Evolutionary conservation across 805 yeast species (phyloP), one percentile per base, ranked within the genome.

Genomic region (Teunomyces funiuensis): DNA sequence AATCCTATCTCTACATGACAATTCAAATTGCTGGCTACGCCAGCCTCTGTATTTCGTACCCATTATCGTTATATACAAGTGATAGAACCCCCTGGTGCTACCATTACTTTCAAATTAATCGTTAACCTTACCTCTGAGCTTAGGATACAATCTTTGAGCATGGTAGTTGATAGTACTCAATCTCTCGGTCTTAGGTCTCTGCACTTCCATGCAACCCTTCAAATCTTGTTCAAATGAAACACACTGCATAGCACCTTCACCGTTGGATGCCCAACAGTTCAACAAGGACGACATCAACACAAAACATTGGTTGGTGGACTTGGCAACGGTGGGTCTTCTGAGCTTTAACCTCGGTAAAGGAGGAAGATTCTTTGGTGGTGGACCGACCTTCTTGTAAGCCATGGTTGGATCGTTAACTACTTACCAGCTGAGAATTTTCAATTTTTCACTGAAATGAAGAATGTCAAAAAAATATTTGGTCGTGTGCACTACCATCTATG

Each of bases 221-320:
- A 89, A 75, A 46, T 86, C 88, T 26, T 64, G 60, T 56, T 84
- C 95, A 36, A 87, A 64, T 6, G 69, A 71, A 17, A 74, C 69
- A 65, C 98, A 90, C 36, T 69, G 74, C 8, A 74, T 67, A 16
- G 83, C 70, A 45, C 93, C 90, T 63, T 88, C 95, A 37, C 95
- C 91, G 65, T 88, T 86, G 17, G 97, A 86, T 2, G 97, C 95
- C 98, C 98, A 90, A 69, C 98, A 90, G 73, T 85, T 87, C 52
- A 90, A 71, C 61, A 90, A 73, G 36, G 87, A 83, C 1, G 93
- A 82, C 90, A 90, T 86, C 49, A 85, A 67, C 42, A 87, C 88
- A 45, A 81, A 63, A 63, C 97, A 89, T 43, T 87, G 81, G 52
- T 83, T 82, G 36, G 86, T 77, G 43, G 73, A 62, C 50, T 79